phyloP scores from a whole-genome alignment of 805 yeast genomes.

The Blastobotrys chiropterorum region DNA sequence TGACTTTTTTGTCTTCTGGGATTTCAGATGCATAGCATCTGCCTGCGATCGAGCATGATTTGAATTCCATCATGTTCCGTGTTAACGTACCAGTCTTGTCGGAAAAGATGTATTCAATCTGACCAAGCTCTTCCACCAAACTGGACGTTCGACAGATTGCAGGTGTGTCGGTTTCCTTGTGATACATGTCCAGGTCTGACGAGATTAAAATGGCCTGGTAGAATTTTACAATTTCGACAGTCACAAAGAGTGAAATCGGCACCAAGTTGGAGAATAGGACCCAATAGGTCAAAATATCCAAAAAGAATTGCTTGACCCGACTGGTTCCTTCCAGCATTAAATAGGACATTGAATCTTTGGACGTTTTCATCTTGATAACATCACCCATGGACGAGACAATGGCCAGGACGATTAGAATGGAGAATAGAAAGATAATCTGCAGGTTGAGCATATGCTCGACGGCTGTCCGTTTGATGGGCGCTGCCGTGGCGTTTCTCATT shows the following conservation, averaged over 20 bases:
- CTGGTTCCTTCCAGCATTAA: constrained; percentile 62
- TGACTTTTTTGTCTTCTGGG: constrained; percentile 83
- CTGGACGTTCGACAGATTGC: constrained; percentile 93
- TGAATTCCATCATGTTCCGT: constrained; percentile 93
- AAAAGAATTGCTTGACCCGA: constrained; percentile 67
- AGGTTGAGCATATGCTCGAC: constrained; percentile 92
- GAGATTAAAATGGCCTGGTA: constrained; percentile 93
- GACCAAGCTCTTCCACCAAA: constrained; percentile 94
- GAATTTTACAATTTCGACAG: constrained; percentile 91
- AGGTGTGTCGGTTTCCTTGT: constrained; percentile 84
- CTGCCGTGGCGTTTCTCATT: constrained; percentile 97
- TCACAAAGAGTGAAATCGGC: constrained; percentile 95
- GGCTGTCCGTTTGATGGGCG: constrained; percentile 95
- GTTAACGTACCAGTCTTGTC: constrained; percentile 98
- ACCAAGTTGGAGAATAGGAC: constrained; percentile 91
- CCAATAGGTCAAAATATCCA: constrained; percentile 90
- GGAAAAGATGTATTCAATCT: constrained; percentile 90
- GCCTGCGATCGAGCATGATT: constrained; percentile 89
- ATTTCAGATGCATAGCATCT: constrained; percentile 78
- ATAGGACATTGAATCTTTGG: constrained; percentile 52
- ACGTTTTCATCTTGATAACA: constrained; percentile 60
- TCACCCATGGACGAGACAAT: constrained; percentile 84
- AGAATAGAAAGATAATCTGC: constrained; percentile 84
- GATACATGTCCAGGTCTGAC: constrained; percentile 90
- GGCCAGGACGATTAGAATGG: constrained; percentile 67